Base-by-base conservation (phyloP, 2,329 filamentous ascomycete species). In the Nectriaceae sp. region DNA sequence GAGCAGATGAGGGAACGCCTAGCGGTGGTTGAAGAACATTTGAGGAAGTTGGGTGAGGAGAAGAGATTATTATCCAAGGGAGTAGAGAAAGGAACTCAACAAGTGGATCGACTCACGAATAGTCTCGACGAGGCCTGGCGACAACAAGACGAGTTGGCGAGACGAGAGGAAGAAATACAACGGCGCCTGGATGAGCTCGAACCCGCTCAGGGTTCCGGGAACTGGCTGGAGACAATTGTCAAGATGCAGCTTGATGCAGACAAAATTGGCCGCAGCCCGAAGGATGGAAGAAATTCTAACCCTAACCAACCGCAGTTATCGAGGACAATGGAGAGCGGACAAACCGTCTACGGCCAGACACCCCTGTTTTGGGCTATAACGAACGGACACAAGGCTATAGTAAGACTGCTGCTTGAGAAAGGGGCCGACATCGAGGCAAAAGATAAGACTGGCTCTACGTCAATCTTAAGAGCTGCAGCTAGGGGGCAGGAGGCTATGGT, bases 1-100 rank as follows among this genome's bases (percentile, higher is more conserved):
- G 18, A 47, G 29, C 15, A 26, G 31, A 21, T 19, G n/a, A 42
- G 45, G 45, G 18, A 26, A 13, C 26, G 36, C 4, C 45, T 47
- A 16, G 16, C 21, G 11, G n/a, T 15, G 35, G 18, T n/a, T 36
- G 19, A 20, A 13, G 16, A 20, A 6, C 6, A 29, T 6, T 29
- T 29, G 24, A 6, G 13, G 13, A 29, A 29, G 24, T 13, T 29
- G 13, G 24, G 24, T 13, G 24, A 29, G 6, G 24, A 29, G 24
- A 29, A 29, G 24, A 29, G 24, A 29, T 13, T 29, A 29, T 29
- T 29, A 29, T 29, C 24, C 24, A 13, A 29, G 6, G 6, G 24
- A 29, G 13, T 29, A 6, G 24, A 29, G 24, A 29, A 29, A 29
- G 24, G 24, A 13, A 6, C 13, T 29, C 24, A 29, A 29, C 24